Percentiles rank a stretch among this genome's conserved stretches.
phyloP scores from a whole-genome alignment of 306 rosid species.

The Parietaria judaica region DNA sequence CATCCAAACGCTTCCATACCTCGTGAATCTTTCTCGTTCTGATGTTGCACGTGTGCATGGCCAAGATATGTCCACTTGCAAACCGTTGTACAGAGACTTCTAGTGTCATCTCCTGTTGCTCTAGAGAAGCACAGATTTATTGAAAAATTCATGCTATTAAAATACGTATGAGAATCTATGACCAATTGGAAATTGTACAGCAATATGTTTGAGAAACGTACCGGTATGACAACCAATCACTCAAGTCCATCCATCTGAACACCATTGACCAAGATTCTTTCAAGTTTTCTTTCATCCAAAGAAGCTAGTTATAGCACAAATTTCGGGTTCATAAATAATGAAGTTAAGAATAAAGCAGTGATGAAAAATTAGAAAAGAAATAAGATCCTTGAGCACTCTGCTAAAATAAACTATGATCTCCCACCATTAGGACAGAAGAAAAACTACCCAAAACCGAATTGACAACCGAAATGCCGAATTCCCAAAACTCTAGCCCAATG shows the following conservation, averaged over 20 bases:
- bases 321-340: slow-evolving; percentile 12
- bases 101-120: slow-evolving; percentile 96
- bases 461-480: too few species aligned
- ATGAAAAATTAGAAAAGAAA: neutral
- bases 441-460: too few species aligned
- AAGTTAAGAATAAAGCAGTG: neutral
- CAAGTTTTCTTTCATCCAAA: slow-evolving; percentile 96
- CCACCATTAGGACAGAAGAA: neutral
- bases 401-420: neutral
- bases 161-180: slow-evolving; percentile 11
- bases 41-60: slow-evolving; percentile 90
- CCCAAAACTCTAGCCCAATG: too few species aligned
- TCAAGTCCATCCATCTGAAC: slow-evolving; percentile 98
- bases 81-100: slow-evolving; percentile 92
- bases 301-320: slow-evolving; percentile 54
- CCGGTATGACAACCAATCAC: slow-evolving; percentile 99
- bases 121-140: slow-evolving; percentile 29
- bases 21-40: slow-evolving; percentile 57
- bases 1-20: slow-evolving; percentile 97
- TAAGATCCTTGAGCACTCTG: neutral
- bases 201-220: slow-evolving; percentile 23
- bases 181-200: slow-evolving; percentile 10
- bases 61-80: slow-evolving; percentile 99
- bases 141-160: slow-evolving; percentile 15
- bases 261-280: slow-evolving; percentile 92